Evolutionary conservation across 805 yeast species (phyloP), one percentile per base, ranked within the genome.

Genomic region (Scheffersomyces amazonensis): DNA sequence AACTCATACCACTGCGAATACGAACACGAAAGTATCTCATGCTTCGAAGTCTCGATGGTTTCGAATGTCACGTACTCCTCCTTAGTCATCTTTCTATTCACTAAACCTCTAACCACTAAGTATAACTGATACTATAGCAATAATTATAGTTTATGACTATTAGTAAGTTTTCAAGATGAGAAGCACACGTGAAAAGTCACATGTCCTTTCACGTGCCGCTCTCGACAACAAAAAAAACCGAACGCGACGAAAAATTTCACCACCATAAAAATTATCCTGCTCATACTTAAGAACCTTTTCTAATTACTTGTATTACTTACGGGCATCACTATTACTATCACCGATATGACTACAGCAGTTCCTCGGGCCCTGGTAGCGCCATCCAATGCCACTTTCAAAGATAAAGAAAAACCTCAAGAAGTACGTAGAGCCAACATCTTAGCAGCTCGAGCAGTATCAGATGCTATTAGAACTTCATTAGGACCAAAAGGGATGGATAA

Each of bases 401-500:
- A 90, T 66, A 88, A 82, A 61, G 96, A 90, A 53, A 89, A 90
- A 74, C 97, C 97, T 17, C 90, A 83, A 59, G 97, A 90, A 64
- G 96, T 89, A 37, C 83, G 97, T 46, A 81, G 78, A 63, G 79
- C 90, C 37, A 89, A 89, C 59, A 88, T 90, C 49, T 73, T 84
- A 46, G 96, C 96, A 3, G 97, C 96, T 5, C 74, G 91, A 53
- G 96, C 96, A 5, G 96, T 89, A 18, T 89, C 96, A 2, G 96
- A 89, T 63, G 96, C 96, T 34, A 87, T 89, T 53, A 78, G 96
- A 63, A 90, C 97, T 5, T 84, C 98, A 12, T 71, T 93, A 42
- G 99, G 99, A 16, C 99, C 99, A 40, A 91, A 89, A 64, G 99
- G 99, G 44, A 93, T 93, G 99, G 99, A 93, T 64, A 93, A 93